Percentiles rank a stretch among this genome's conserved stretches.
Evolutionary conservation across 2,329 filamentous ascomycete species (phyloP).

Genomic region (Grosmannia clavigera): DNA sequence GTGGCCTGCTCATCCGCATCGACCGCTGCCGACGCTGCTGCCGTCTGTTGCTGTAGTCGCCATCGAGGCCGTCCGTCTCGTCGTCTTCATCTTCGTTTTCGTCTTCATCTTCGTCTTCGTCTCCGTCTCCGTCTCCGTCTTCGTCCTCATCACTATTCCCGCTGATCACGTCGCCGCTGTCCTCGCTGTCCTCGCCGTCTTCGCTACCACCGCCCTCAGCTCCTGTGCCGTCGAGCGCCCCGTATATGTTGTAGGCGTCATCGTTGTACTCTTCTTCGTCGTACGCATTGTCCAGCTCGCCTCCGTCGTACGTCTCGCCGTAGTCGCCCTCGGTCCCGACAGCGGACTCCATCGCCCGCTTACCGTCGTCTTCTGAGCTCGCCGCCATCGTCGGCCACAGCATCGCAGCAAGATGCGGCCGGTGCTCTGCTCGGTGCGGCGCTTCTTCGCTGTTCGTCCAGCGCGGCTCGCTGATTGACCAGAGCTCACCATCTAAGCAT

Average conservation of each 20-base stretch:
- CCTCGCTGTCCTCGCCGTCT: slow-evolving; percentile 5
- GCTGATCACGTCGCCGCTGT: slow-evolving; percentile 10
- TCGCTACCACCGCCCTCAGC: slow-evolving; percentile 7
- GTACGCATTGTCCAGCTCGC: slow-evolving; percentile 10
- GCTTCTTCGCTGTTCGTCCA: too few relatives aligned
- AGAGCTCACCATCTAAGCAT: too few relatives aligned
- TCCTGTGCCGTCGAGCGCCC: slow-evolving; percentile 23
- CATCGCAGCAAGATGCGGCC: not conserved
- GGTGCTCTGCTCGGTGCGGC: not conserved
- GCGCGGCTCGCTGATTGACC: too few relatives aligned
- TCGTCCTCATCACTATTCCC: slow-evolving; percentile 1
- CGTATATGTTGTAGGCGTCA: slow-evolving; percentile 8
- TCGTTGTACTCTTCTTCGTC: slow-evolving; percentile 12
- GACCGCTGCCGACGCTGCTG: slow-evolving; percentile 3
- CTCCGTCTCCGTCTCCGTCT: slow-evolving; percentile 14
- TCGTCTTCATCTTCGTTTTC: too few relatives aligned
- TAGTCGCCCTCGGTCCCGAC: slow-evolving; percentile 12
- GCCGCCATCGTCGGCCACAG: slow-evolving; percentile 1
- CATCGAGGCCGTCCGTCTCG: slow-evolving; percentile 15
- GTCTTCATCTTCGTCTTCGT: slow-evolving; percentile 14
- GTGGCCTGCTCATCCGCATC: slow-evolving; percentile 17
- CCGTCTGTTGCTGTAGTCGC: slow-evolving; percentile 10
- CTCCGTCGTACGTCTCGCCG: slow-evolving; percentile 15
- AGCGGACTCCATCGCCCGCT: slow-evolving; percentile 9
- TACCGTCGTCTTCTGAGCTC: slow-evolving; percentile 12